These are phyloP conservation scores for Citrus reticulata DNA, from an alignment of 345 rosid genomes.

Conservation along the genomic window DNA sequence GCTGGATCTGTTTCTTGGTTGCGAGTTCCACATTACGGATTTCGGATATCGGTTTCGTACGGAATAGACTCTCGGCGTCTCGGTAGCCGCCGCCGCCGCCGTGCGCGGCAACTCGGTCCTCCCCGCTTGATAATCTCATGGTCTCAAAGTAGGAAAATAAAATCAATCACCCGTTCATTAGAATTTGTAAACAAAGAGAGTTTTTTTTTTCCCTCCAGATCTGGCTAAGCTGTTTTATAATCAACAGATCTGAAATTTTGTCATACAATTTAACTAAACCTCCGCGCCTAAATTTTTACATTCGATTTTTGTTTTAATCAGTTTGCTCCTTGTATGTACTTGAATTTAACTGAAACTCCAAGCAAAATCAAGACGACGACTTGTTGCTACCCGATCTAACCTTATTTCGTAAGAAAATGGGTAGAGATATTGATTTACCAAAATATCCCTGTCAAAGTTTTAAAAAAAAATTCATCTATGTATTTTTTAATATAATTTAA, in stretches of 20 bases:
- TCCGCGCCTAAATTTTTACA: background rate
- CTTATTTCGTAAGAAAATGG: background rate
- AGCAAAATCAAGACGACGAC: background rate
- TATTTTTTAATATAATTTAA: no score
- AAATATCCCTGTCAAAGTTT: background rate
- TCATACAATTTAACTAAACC: background rate
- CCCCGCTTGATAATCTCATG: constrained; percentile 42
- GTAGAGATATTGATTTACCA: background rate
- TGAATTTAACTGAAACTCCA: background rate
- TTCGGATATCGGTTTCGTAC: constrained; percentile 66
- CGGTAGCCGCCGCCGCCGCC: constrained; percentile 56
- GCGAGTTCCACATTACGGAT: constrained; percentile 72
- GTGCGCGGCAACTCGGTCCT: constrained; percentile 33
- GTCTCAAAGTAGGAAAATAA: background rate
- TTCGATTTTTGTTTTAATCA: background rate
- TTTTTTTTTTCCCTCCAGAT: background rate
- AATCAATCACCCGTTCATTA: background rate
- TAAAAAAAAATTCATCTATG: no score
- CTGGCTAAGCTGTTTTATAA: background rate
- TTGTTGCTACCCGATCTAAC: background rate
- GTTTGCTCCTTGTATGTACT: background rate
- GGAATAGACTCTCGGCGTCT: constrained; percentile 87
- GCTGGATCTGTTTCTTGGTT: constrained; percentile 75
- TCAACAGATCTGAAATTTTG: constrained; percentile 1
- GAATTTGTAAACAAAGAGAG: background rate